A percentile compares a stretch with the other conserved stretches of the same genome.
Evolutionary conservation across 2,329 filamentous ascomycete species (phyloP).

Genomic region (Arachnopeziza araneosa): DNA sequence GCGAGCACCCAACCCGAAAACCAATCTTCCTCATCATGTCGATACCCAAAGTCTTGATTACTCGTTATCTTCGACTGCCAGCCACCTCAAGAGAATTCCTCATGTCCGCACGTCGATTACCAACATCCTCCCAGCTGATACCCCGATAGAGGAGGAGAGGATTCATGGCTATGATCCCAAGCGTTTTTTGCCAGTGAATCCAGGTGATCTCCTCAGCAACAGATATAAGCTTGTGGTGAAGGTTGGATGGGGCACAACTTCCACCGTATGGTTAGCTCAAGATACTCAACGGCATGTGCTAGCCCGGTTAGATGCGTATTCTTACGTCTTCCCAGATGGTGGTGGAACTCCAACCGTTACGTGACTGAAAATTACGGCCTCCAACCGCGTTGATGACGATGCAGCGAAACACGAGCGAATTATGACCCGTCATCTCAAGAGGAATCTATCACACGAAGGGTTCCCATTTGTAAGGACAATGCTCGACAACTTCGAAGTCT

Average conservation of each 20-base stretch:
- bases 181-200: constrained; percentile 7
- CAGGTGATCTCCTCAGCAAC: constrained; percentile 28
- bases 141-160: constrained; percentile 9
- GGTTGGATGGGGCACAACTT: constrained; percentile 35
- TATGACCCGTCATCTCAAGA: constrained; percentile 3
- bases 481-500: constrained; percentile 8
- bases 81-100: not conserved
- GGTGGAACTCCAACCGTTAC: constrained; percentile 2
- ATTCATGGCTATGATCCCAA: constrained; percentile 10
- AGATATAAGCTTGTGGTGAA: constrained; percentile 35
- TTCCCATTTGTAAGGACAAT: constrained; percentile 10
- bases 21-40: no score
- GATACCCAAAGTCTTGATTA: not conserved
- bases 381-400: constrained; percentile 3
- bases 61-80: constrained; percentile 1
- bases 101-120: constrained; percentile 1
- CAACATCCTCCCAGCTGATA: constrained; percentile 5
- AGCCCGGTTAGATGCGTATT: constrained; percentile 1
- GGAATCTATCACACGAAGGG: constrained; percentile 7
- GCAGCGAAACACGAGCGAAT: constrained; percentile 5
- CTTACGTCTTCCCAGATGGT: constrained; percentile 2
- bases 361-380: constrained; percentile 12
- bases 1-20: no score
- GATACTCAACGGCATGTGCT: constrained; percentile 22
- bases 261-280: constrained; percentile 37